Base-by-base conservation (phyloP, 495 filamentous ascomycete genomes). In the Talaromyces adpressus region DNA sequence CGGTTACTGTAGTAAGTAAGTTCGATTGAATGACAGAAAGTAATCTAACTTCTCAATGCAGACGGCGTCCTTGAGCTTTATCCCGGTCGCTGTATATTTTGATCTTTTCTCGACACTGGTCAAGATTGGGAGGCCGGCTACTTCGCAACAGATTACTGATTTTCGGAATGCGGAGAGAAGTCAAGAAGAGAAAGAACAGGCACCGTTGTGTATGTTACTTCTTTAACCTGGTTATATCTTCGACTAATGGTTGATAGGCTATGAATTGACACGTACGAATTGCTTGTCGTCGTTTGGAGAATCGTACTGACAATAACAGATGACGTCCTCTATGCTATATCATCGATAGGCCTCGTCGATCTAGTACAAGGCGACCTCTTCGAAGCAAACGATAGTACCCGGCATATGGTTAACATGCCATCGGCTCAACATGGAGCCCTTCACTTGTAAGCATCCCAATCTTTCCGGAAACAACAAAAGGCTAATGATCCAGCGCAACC, bases 11-110 rank as follows among this genome's bases (percentile, higher is more conserved):
- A 45, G 73, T 76, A 34, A 66, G 72, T 67, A 11, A 3, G 2
- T 1, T 18, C 59, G 7, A 52, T 23, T 20, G 45, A n/a, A 29
- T 47, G 27, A 49, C 18, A 9, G 16, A 18, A 32, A 20, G 2
- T 9, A 3, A 22, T 25, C 18, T 59, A 9, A 49, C 6, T 5
- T 2, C 25, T 45, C 1, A 20, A 14, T 23, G 18, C 58, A 75
- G 72, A 63, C 72, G 6, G 72, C 73, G 18, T 67, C 73, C 0
- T 57, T 77, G 29, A 72, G 76, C 0, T 77, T 78, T 56, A 68
- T 77, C 1, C 76, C 76, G 1, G 74, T 77, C 11, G 72, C 75
- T 0, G 63, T 74, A 30, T 69, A 74, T 57, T 76, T 78, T 65
- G 52, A 71, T 49, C 62, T 78, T 7, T 78, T 76, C 41, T 60